Evolutionary conservation across 257 asterid species (phyloP), one percentile per base, ranked within the genome.

Genomic region (Coffea eugenioides): DNA sequence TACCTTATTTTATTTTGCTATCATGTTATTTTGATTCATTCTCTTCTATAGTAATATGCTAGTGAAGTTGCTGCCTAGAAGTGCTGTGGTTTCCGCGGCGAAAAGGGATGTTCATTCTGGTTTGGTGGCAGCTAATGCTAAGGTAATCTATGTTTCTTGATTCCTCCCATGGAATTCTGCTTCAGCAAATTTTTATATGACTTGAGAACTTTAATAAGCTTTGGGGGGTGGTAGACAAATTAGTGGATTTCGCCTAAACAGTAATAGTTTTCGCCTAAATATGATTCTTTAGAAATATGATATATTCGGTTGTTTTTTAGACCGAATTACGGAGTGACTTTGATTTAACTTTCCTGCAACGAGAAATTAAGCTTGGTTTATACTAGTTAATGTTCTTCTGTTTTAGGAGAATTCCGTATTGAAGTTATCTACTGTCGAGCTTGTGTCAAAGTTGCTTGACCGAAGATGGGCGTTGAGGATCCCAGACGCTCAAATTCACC

Each of bases 401-500:
- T 31, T 31, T 31, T 31, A 31, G 34, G 34, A 31, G 34, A 31
- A 31, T 31, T 79, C 79, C 81, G 81, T 82, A 79, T 76, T 76
- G 75, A 82, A 78, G 79, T 78, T 84, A 67, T 81, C 79, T 15
- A 86, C 78, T 72, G 84, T 77, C 18, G 95, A 85, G 54, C 75
- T 86, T 39, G 78, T 91, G 74, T 85, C 84, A 7, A 92, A 69
- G 78, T 86, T 92, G 76, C 91, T 92, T 6, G 83, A 89, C 75
- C 82, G 96, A 73, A 91, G 88, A 88, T 95, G 99, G 99, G 83
- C 88, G 13, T 72, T 95, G 87, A 88, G 92, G 81, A 85, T 83
- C 84, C 96, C 97, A 4, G 94, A 83, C 68, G 79, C 96, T 72
- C 90, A 90, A 83, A 85, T 93, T 81, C 88, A 91, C 83, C 92